Evolutionary conservation across 805 yeast species (phyloP).

Genomic region (Debaryomyces castellii): DNA sequence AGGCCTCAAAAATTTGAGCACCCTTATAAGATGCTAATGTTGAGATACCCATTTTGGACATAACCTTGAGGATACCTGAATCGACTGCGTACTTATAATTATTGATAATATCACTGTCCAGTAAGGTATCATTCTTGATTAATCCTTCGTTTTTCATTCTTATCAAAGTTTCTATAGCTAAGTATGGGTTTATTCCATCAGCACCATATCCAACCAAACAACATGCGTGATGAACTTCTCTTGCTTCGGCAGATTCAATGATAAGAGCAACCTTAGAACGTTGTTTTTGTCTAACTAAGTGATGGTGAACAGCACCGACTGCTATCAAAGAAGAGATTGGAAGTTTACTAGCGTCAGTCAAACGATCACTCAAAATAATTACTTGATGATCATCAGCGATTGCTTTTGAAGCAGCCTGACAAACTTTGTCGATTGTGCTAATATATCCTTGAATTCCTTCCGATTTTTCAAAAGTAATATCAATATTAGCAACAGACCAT

Average conservation of each 20-base stretch:
- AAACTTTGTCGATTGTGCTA: slow-evolving; percentile 79
- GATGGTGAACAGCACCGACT: slow-evolving; percentile 96
- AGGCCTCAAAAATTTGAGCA: slow-evolving; percentile 96
- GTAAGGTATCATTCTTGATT: slow-evolving; percentile 51
- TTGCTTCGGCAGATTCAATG: slow-evolving; percentile 94
- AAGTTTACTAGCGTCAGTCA: slow-evolving; percentile 58
- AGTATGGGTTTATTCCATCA: slow-evolving; percentile 92
- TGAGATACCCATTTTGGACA: slow-evolving; percentile 99
- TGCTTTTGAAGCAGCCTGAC: slow-evolving; percentile 83
- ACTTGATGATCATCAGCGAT: slow-evolving; percentile 74
- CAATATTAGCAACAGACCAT: slow-evolving; percentile 82
- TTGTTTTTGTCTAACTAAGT: slow-evolving; percentile 90
- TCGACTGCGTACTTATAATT: slow-evolving; percentile 86
- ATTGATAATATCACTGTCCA: slow-evolving; percentile 59
- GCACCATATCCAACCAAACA: slow-evolving; percentile 96
- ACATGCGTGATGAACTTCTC: slow-evolving; percentile 96
- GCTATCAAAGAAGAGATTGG: slow-evolving; percentile 89
- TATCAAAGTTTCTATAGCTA: slow-evolving; percentile 85
- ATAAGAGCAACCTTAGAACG: slow-evolving; percentile 92
- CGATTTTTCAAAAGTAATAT: slow-evolving; percentile 79
- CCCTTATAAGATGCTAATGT: slow-evolving; percentile 98
- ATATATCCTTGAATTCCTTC: slow-evolving; percentile 88
- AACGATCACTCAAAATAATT: slow-evolving; percentile 73
- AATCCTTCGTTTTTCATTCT: slow-evolving; percentile 82
- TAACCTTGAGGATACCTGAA: slow-evolving; percentile 90